These are phyloP conservation scores for Breviolum minutum DNA, from an alignment of 73 alveolate genomes.

Conservation along the genomic window DNA sequence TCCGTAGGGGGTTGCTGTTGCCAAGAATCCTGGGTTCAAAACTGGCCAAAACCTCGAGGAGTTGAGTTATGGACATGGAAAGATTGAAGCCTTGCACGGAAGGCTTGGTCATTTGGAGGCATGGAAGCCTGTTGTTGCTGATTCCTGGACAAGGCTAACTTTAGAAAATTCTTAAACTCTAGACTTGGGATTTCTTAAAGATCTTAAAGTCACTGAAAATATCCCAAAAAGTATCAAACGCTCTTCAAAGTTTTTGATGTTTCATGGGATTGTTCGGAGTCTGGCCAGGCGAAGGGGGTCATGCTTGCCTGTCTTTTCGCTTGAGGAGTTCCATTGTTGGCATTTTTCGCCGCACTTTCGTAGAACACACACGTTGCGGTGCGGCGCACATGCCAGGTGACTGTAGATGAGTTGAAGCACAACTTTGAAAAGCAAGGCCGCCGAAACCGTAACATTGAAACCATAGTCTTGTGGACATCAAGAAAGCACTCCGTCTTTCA, in stretches of 20 bases:
- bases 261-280: background rate
- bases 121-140: background rate
- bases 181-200: too few species aligned
- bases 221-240: too few species aligned
- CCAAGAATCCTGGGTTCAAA: conserved; percentile 40
- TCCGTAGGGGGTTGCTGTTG: background rate
- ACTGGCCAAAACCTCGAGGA: background rate
- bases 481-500: background rate
- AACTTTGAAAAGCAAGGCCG: conserved; percentile 10
- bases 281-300: conserved; percentile 29
- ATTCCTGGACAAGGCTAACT: too few species aligned
- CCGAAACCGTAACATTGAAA: background rate
- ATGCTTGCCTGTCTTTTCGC: background rate
- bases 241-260: background rate
- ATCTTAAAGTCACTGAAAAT: too few species aligned
- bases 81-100: background rate
- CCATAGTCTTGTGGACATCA: background rate
- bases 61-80: background rate
- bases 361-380: background rate
- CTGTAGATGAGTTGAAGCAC: conserved; percentile 27
- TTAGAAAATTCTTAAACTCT: too few species aligned
- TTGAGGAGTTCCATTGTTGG: too few species aligned
- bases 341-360: too few species aligned
- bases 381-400: background rate
- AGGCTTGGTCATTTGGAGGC: conserved; percentile 6